phyloP scores from a whole-genome alignment of 805 yeast genomes.

The Cephaloascus fragrans region DNA sequence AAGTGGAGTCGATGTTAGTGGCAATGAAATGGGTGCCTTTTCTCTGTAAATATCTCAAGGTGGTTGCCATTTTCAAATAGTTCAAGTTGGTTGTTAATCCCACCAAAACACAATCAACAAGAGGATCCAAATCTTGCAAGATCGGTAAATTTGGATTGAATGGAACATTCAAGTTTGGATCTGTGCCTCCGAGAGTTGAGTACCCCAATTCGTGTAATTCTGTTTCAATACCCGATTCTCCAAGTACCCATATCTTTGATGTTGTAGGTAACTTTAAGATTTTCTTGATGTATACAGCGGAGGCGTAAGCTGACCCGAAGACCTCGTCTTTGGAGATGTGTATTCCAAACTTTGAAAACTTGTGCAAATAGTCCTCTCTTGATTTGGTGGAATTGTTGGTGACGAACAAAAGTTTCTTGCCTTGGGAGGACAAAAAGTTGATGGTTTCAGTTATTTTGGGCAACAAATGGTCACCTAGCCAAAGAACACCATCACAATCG shows the following conservation, averaged over 20 bases:
- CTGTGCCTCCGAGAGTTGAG: constrained; percentile 74
- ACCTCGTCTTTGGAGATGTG: constrained; percentile 52
- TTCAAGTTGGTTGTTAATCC: constrained; percentile 75
- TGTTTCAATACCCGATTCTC: constrained; percentile 77
- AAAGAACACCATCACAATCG: constrained; percentile 96
- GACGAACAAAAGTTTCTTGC: constrained; percentile 76
- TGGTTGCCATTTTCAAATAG: constrained; percentile 71
- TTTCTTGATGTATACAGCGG: constrained; percentile 76
- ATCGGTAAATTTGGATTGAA: constrained; percentile 50
- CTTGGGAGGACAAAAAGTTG: constrained; percentile 37
- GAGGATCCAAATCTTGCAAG: constrained; percentile 50
- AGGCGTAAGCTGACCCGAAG: constrained; percentile 87
- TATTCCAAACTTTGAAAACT: constrained; percentile 56
- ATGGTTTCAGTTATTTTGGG: constrained; percentile 77
- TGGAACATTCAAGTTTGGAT: constrained; percentile 42
- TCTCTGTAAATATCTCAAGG: constrained; percentile 70
- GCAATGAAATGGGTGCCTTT: constrained; percentile 71
- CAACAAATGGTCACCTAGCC: constrained; percentile 79
- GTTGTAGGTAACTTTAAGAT: constrained; percentile 65
- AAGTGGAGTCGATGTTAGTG: constrained; percentile 91
- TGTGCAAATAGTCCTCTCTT: constrained; percentile 61
- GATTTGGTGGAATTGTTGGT: constrained; percentile 95
- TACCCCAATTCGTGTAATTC: constrained; percentile 75
- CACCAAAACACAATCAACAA: constrained; percentile 82
- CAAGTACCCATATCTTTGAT: constrained; percentile 81